Base-by-base conservation (phyloP, 148 eudicot genomes). In the Nyssa sinensis region DNA sequence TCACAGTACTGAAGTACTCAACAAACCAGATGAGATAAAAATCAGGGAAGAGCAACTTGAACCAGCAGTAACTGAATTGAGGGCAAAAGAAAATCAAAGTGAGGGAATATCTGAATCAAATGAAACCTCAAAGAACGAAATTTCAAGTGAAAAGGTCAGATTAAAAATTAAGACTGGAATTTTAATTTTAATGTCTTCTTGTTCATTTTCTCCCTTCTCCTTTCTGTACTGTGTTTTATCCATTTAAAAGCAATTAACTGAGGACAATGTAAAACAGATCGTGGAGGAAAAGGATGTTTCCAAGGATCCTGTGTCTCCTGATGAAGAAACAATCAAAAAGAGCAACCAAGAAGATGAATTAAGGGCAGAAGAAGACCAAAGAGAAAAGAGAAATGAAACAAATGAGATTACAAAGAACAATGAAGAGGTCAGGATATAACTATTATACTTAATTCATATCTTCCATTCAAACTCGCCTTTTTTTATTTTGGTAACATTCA, bases 11-110 rank as follows among this genome's bases (percentile, higher is more conserved):
- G 60, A 78, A 49, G 74, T 31, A 69, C n/a, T 67, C 25, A 29
- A 51, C 61, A 53, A 29, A 62, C 66, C 73, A 80, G 74, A 77
- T 34, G 76, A 78, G 41, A 33, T n/a, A 9, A 60, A 70, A 68
- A 16, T 59, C 57, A 71, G 44, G 8, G 61, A 86, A 57, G 76
- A 60, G 73, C 28, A 73, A 62, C 74, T 66, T 37, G 58, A 65
- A 33, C 67, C 47, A 24, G 59, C 27, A 53, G 64, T 29, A 49
- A 72, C 28, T 53, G 75, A 72, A 75, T 14, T 61, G 72, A 25
- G 61, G 29, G 62, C 67, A n/a, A 73, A 13, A 5, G 65, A 63
- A 72, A 47, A 53, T 24, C 59, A 47, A 51, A 17, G 71, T 39
- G 39, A 27, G 55, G 77, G 57, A 28, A 62, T 41, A 66, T n/a